Percentiles rank a stretch among this genome's conserved stretches.
phyloP scores from a whole-genome alignment of 2,329 filamentous ascomycete genomes.

The Paramyrothecium sp. region DNA sequence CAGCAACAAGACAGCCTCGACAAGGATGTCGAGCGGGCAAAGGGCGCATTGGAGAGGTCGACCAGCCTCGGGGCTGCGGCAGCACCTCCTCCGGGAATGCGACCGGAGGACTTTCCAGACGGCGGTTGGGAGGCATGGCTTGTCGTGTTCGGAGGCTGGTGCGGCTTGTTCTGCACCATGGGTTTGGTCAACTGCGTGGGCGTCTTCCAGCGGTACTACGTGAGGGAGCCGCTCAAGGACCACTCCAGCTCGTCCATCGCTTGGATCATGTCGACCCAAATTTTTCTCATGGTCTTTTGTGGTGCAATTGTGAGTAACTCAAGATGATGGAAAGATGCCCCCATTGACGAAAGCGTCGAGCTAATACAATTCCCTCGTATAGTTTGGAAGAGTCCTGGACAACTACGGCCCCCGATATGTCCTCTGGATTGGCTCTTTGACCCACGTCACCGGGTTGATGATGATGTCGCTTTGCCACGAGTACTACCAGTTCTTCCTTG shows the following conservation, averaged over 20 bases:
- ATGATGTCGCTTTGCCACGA: constrained; percentile 53
- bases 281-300: constrained; percentile 48
- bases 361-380: not conserved
- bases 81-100: constrained; percentile 29
- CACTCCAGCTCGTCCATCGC: constrained; percentile 52
- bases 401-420: constrained; percentile 61
- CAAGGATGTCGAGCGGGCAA: constrained; percentile 22
- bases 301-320: constrained; percentile 38
- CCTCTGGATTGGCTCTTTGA: constrained; percentile 49
- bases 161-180: constrained; percentile 42
- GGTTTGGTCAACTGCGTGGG: constrained; percentile 46
- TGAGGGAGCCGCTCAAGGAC: constrained; percentile 41
- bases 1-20: constrained; percentile 25
- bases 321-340: constrained; percentile 14
- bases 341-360: not conserved
- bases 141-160: constrained; percentile 48
- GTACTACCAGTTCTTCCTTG: constrained; percentile 45
- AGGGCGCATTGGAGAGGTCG: constrained; percentile 4
- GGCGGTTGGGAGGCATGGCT: constrained; percentile 58
- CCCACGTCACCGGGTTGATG: constrained; percentile 64
- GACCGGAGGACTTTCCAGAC: constrained; percentile 56
- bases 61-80: constrained; percentile 7
- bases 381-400: constrained; percentile 62
- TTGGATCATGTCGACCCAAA: constrained; percentile 59
- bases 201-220: constrained; percentile 60